phyloP scores from a whole-genome alignment of 1,139 yeast genomes.

The Suhomyces coccinellae region DNA sequence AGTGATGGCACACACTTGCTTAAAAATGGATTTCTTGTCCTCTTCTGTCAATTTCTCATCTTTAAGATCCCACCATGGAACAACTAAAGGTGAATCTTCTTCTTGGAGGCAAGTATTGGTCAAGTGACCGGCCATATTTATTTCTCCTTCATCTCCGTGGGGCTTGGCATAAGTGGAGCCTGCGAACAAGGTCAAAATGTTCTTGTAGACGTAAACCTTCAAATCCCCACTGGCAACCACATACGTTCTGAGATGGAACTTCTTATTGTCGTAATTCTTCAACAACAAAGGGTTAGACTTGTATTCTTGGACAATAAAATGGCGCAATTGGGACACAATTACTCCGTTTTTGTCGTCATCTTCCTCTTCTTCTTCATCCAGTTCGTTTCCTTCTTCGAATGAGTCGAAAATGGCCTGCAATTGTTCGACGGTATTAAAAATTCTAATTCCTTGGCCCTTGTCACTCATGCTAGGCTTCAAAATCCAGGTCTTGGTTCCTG shows the following conservation, averaged over 20 bases:
- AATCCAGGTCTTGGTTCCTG: constrained; percentile 73
- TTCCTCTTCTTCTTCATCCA: constrained; percentile 49
- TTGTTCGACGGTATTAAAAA: constrained; percentile 76
- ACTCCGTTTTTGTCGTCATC: constrained; percentile 53
- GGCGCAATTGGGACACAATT: constrained; percentile 83
- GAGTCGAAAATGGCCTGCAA: constrained; percentile 80
- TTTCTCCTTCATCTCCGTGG: constrained; percentile 27
- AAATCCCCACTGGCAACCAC: constrained; percentile 77
- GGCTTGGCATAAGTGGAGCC: constrained; percentile 50
- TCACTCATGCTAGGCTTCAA: constrained; percentile 97
- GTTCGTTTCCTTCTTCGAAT: constrained; percentile 68
- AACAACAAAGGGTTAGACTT: constrained; percentile 65
- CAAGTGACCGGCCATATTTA: constrained; percentile 68
- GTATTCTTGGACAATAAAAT: constrained; percentile 86
- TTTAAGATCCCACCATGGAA: constrained; percentile 61
- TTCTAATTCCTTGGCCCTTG: constrained; percentile 90
- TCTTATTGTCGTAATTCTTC: constrained; percentile 58
- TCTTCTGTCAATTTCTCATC: constrained; percentile 35
- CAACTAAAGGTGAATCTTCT: constrained; percentile 50
- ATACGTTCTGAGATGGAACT: constrained; percentile 87
- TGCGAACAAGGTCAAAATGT: constrained; percentile 83
- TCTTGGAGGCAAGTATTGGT: constrained; percentile 92
- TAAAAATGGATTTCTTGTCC: constrained; percentile 43
- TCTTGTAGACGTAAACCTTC: constrained; percentile 72
- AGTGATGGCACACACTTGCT: constrained; percentile 60